A percentile compares a stretch with the other conserved stretches of the same genome.
Conservation (phyloP, 768 basidiomycete genomes). For the Suillus fuscotomentosus region DNA sequence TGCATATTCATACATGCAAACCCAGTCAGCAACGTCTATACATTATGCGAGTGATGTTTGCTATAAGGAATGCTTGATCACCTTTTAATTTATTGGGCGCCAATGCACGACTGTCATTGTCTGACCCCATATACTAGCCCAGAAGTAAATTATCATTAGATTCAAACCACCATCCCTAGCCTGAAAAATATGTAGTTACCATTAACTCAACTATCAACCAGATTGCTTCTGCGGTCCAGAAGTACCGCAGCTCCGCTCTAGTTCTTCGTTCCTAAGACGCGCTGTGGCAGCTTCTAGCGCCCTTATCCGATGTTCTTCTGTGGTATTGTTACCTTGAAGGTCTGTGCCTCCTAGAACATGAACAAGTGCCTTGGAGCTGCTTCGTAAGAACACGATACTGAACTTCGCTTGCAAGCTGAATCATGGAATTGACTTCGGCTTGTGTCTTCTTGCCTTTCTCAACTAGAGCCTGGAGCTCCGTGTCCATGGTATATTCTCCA, state of each 20-base stretch:
- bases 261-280: slow-evolving; percentile 58
- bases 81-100: neutral
- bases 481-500: slow-evolving; percentile 92
- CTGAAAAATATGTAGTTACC: neutral
- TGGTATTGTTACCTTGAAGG: slow-evolving; percentile 38
- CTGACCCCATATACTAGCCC: neutral
- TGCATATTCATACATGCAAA: neutral
- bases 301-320: slow-evolving; percentile 55
- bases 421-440: slow-evolving; percentile 90
- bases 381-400: slow-evolving; percentile 88
- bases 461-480: slow-evolving; percentile 77
- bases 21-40: neutral
- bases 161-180: neutral
- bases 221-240: slow-evolving; percentile 10
- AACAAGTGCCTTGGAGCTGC: slow-evolving; percentile 55
- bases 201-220: neutral
- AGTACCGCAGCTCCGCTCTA: slow-evolving; percentile 73
- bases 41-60: neutral
- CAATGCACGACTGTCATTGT: neutral
- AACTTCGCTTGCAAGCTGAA: slow-evolving; percentile 94
- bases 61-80: neutral
- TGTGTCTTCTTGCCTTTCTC: slow-evolving; percentile 84
- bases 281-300: slow-evolving; percentile 60
- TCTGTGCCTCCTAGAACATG: slow-evolving; percentile 55
- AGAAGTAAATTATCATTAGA: no score